Evolutionary conservation across 164 flowering plant genomes (phyloP), one percentile per base, ranked within the genome.

Genomic region (Paratinospora sagittata): DNA sequence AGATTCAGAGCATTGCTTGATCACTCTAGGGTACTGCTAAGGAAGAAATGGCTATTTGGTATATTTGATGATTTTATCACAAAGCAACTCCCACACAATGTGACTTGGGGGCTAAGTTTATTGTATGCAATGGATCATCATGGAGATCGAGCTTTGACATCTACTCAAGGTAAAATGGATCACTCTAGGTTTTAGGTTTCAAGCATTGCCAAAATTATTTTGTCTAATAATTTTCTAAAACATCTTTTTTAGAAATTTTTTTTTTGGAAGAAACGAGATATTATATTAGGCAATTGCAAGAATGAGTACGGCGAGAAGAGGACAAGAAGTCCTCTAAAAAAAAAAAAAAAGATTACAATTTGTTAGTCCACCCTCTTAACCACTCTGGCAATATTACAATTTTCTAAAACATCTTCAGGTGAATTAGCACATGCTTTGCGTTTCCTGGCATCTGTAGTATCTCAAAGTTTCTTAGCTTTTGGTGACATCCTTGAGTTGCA

Each of bases 401-500:
- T 39, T 49, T 66, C 66, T 49, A 12, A 33, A 63, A 41, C 16
- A 24, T 70, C 24, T 55, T 37, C 84, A 95, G 98, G 98, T 78
- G 96, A 96, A 65, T 84, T 96, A 70, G 99, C 99, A 33, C 99
- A 93, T 85, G 99, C 99, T 19, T 74, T 96, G 84, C 85, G 99
- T 55, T 96, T 89, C 80, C 81, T 96, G 72, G 99, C 99, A 67
- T 96, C 99, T 79, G 96, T 96, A 74, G 98, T 96, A 62, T 96
- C 99, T 61, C 99, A 96, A 78, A 96, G 99, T 89, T 96, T 96
- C 85, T 82, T 91, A 69, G 99, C 99, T 62, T 96, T 96, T 80
- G 99, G 99, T 47, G 99, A 96, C 78, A 90, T 93, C 78, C 93
- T 96, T 71, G 97, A 96, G 84, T 78, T 96, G 77, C 81, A 93